A percentile compares a stretch with the other conserved stretches of the same genome.
Conservation (phyloP, 2,329 filamentous ascomycete species). For the Chalaropsis ovoidea region DNA sequence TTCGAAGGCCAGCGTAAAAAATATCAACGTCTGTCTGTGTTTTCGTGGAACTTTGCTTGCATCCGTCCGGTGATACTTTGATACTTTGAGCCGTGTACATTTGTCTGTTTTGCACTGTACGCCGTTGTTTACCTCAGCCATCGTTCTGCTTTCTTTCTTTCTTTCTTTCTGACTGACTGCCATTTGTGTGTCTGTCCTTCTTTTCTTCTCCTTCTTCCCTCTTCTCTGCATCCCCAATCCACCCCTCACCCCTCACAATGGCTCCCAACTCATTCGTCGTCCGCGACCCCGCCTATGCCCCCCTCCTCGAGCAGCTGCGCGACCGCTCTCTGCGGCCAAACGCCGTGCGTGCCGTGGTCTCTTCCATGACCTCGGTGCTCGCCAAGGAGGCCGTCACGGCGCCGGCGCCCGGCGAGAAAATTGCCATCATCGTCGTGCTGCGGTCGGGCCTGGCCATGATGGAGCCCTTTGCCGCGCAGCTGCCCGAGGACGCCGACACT, state of each 20-base stretch:
- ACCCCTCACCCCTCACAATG: neutral
- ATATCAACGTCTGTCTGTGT: constrained; percentile 15
- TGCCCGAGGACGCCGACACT: constrained; percentile 67
- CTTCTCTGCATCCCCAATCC: neutral
- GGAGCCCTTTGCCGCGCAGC: constrained; percentile 54
- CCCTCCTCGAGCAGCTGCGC: constrained; percentile 25
- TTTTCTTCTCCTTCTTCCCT: neutral
- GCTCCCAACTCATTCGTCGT: constrained; percentile 20
- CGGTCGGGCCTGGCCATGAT: constrained; percentile 35
- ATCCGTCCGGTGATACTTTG: neutral
- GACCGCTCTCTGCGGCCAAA: constrained; percentile 25
- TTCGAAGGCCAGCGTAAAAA: constrained; percentile 10
- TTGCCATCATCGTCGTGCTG: constrained; percentile 32
- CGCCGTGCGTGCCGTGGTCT: constrained; percentile 28
- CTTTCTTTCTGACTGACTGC: neutral
- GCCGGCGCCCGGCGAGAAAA: constrained; percentile 27
- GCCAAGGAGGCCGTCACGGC: constrained; percentile 27
- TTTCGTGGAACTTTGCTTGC: constrained; percentile 6
- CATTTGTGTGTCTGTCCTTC: neutral
- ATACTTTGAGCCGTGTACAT: neutral
- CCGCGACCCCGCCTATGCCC: constrained; percentile 18
- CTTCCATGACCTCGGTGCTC: constrained; percentile 28
- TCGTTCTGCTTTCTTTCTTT: neutral
- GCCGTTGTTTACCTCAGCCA: neutral
- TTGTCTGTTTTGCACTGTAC: neutral